These are phyloP conservation scores for Cryptococcus maquisensis DNA, from an alignment of 1,284 basidiomycete genomes.

Conservation along the genomic window DNA sequence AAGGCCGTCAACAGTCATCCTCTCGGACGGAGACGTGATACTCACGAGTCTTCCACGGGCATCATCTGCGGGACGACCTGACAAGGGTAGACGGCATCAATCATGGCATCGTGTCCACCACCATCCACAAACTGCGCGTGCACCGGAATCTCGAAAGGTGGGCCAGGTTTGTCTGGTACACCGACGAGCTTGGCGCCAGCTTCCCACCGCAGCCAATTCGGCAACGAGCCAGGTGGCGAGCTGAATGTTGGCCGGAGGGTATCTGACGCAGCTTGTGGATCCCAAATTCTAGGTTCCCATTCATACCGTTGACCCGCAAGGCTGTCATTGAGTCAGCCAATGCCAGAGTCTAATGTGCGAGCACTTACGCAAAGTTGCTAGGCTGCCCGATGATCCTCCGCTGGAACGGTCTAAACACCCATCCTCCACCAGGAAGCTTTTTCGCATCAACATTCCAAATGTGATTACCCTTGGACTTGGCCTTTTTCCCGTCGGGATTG, in stretches of 20 bases:
- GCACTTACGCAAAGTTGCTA: slow-evolving; percentile 66
- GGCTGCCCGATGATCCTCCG: slow-evolving; percentile 78
- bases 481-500: slow-evolving; percentile 99
- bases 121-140: slow-evolving; percentile 39
- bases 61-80: slow-evolving; percentile 25
- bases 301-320: slow-evolving; percentile 72
- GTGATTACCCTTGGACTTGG: slow-evolving; percentile 98
- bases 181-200: slow-evolving; percentile 55
- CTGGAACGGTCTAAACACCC: slow-evolving; percentile 89
- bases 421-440: slow-evolving; percentile 68
- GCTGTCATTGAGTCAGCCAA: slow-evolving; percentile 12
- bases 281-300: slow-evolving; percentile 94
- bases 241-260: slow-evolving; percentile 72
- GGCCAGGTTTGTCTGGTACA: slow-evolving; percentile 25
- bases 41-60: slow-evolving; percentile 6
- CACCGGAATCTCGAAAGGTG: slow-evolving; percentile 25
- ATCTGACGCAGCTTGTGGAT: slow-evolving; percentile 81
- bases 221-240: slow-evolving; percentile 66
- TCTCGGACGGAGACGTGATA: not conserved
- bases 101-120: slow-evolving; percentile 19
- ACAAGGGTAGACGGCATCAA: slow-evolving; percentile 32
- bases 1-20: not conserved
- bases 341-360: not conserved
- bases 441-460: slow-evolving; percentile 98
- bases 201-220: slow-evolving; percentile 84